Evolutionary conservation across 495 filamentous ascomycete species (phyloP), one percentile per base, ranked within the genome.

Genomic region (Penicillium bialowiezense): DNA sequence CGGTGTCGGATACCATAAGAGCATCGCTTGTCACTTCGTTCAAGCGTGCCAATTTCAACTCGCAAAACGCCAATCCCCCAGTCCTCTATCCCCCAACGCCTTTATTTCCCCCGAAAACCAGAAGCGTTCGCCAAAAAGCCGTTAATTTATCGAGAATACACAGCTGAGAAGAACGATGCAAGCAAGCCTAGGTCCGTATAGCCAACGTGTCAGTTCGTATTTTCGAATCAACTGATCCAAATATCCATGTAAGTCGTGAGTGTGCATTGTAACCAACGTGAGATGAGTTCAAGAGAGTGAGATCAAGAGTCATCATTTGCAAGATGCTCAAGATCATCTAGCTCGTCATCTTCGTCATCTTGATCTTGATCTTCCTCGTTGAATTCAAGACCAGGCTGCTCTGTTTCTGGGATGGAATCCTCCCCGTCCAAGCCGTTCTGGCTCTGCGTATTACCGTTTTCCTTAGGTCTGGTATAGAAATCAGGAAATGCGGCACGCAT

Each of bases 401-500:
- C 13, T 48, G 24, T 24, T 13, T 26, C 26, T 24, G 41, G 41
- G 8, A 18, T 42, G 8, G 33, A 40, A 17, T 7, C 12, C 28
- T 44, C 17, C 20, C 32, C 53, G 32, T 37, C n/a, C 29, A 2
- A n/a, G 14, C 13, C n/a, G 2, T 44, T 33, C 2, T 40, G 26
- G 14, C 24, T 29, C 9, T 45, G n/a, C 5, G 21, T 24, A 12
- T 23, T 26, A 10, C 19, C 47, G 28, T 58, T 56, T 47, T 14
- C 17, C 14, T 44, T 41, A 9, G 21, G 20, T n/a, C 18, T 28
- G 8, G 50, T 36, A 32, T 64, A 56, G 12, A 62, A 41, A 14
- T 64, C 61, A 0, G 61, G 61, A 15, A 64, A 64, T 8, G 61
- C 61, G 17, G 41, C 23, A 15, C 61, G 61, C 55, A 62, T 64